Base-by-base conservation (phyloP, 2,329 filamentous ascomycete species). In the Periglandula ipomoeae region DNA sequence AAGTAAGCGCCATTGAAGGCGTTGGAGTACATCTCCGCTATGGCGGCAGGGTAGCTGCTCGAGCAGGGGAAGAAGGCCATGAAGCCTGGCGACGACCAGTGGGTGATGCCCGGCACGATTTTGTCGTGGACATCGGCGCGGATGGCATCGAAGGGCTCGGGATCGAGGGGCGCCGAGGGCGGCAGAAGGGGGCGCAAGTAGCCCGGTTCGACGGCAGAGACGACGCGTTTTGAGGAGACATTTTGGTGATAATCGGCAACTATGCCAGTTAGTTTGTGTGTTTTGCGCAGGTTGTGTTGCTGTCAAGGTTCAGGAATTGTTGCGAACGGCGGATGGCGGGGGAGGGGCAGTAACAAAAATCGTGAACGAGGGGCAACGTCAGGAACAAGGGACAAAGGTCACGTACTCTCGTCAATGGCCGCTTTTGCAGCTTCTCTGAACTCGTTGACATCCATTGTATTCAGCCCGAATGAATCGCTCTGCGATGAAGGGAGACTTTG, bases 11-110 rank as follows among this genome's bases (percentile, higher is more conserved):
- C 87, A 11, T 83, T 93, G 68, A 96, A 90, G 6, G 89, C 85
- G 5, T 87, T 84, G 39, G 82, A 88, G 73, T 95, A 97, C 72
- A 97, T 82, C 69, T 97, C 91, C 19, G 89, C 91, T 10, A 97
- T 76, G 65, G 95, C 91, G 24, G 83, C 80, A 0, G 91, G 89
- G 62, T 85, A 96, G 32, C 85, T 87, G 47, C 84, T 82, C 22
- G 81, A 82, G 44, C 88, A 88, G 1, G 91, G 87, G 69, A 93
- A 97, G 74, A 94, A 97, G 40, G 91, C 91, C 80, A 96, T 88
- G 75, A 95, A 97, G 62, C 91, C 89, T 15, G 89, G 91, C 2
- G 84, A 88, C 64, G 95, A 85, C 89, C 91, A 97, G 69, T 96
- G 91, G 0, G 91, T 96, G 48, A 97, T 74, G 5, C 91, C 91